These are phyloP conservation scores for Acacia concinna DNA, from an alignment of 331 rosid species.

Conservation along the genomic window DNA sequence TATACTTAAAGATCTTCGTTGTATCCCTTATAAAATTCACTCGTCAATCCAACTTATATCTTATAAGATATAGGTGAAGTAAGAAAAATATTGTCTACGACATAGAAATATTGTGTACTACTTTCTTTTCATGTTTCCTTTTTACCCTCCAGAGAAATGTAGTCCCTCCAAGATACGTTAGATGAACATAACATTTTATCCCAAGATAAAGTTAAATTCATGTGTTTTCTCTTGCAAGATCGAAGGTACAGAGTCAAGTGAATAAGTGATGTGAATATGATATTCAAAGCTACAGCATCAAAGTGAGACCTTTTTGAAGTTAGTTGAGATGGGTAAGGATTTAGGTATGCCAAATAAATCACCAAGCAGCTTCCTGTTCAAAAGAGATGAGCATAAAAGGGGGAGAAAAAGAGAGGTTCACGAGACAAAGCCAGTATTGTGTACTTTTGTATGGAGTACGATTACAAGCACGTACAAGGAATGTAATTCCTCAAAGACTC, in stretches of 20 bases:
- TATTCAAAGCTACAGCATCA: background rate
- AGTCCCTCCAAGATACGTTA: too few species aligned
- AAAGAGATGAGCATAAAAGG: background rate
- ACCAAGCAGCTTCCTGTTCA: background rate
- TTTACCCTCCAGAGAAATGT: too few species aligned
- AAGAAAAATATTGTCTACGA: too few species aligned
- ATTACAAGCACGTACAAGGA: background rate
- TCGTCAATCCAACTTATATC: too few species aligned
- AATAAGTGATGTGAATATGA: background rate
- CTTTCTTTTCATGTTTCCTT: too few species aligned
- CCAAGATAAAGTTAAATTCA: background rate
- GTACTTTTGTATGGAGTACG: background rate
- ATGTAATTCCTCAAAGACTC: background rate
- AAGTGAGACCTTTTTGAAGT: background rate
- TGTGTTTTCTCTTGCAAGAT: background rate
- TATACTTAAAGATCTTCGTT: too few species aligned
- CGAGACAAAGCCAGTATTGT: background rate
- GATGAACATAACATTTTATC: background rate
- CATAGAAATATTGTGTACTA: too few species aligned
- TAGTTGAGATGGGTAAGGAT: slow-evolving; percentile 1
- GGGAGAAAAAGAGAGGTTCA: background rate
- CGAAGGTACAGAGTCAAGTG: background rate
- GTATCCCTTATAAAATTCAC: too few species aligned
- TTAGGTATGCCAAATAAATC: slow-evolving; percentile 6
- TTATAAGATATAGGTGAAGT: too few species aligned